A percentile compares a stretch with the other conserved stretches of the same genome.
Conservation (phyloP, 768 basidiomycete species). For the Ephemerocybe angulata region DNA sequence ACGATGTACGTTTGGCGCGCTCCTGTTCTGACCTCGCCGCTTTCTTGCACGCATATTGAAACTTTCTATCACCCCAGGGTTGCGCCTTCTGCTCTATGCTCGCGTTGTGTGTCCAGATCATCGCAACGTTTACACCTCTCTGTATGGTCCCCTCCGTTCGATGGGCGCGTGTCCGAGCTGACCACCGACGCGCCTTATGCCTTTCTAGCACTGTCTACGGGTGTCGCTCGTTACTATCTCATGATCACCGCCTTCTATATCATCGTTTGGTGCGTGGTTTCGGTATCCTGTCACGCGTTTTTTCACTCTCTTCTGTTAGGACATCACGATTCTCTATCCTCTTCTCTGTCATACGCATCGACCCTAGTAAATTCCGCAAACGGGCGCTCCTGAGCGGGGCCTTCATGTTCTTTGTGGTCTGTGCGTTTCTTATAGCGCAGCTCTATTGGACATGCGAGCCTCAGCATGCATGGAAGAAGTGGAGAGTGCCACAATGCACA, state of each 20-base stretch:
- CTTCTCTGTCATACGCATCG: conserved; percentile 52
- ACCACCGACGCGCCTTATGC: conserved; percentile 1
- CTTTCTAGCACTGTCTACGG: conserved; percentile 9
- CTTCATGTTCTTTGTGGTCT: conserved; percentile 26
- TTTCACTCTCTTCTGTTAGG: conserved; percentile 23
- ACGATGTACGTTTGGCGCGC: conserved; percentile 36
- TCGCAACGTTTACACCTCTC: conserved; percentile 27
- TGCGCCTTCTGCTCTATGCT: conserved; percentile 29
- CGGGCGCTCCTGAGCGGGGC: conserved; percentile 27
- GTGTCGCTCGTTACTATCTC: conserved; percentile 31
- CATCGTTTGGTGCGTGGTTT: conserved; percentile 33
- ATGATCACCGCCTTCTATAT: conserved; percentile 35
- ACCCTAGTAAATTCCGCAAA: conserved; percentile 30
- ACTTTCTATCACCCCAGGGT: conserved; percentile 6
- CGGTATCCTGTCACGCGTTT: not conserved
- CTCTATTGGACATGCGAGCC: conserved; percentile 43
- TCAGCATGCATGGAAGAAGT: conserved; percentile 9
- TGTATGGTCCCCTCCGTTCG: conserved; percentile 9
- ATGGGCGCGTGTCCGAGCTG: not conserved
- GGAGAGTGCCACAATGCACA: conserved; percentile 4
- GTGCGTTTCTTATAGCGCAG: conserved; percentile 38
- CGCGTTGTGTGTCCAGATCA: conserved; percentile 24
- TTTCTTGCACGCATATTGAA: not conserved
- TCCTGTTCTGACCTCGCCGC: not conserved
- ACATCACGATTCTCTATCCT: conserved; percentile 49